Percentiles rank a stretch among this genome's conserved stretches.
phyloP scores from a whole-genome alignment of 2,329 filamentous ascomycete genomes.

The Stagonosporopsis cucurbitacearum region DNA sequence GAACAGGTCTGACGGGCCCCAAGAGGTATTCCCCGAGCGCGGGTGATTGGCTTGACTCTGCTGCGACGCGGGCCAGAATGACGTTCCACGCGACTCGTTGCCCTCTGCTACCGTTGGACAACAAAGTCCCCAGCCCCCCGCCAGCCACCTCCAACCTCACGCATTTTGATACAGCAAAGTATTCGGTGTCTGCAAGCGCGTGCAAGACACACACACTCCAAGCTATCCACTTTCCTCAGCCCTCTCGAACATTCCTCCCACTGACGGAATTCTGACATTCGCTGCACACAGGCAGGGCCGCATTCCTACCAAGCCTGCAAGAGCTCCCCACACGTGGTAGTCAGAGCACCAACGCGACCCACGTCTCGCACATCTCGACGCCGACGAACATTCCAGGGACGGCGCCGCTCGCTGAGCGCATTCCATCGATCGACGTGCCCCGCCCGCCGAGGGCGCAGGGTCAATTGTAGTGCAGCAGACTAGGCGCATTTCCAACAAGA shows the following conservation, averaged over 20 bases:
- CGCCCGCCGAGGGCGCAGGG: conserved; percentile 53
- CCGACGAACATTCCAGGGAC: conserved; percentile 28
- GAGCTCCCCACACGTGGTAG: conserved; percentile 31
- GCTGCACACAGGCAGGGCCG: conserved; percentile 37
- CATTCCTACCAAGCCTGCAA: conserved; percentile 39
- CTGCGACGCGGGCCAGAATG: conserved; percentile 25
- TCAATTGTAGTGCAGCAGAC: conserved; percentile 30
- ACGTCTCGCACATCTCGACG: conserved; percentile 28
- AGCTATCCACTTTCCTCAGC: conserved; percentile 40
- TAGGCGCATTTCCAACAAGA: conserved; percentile 31
- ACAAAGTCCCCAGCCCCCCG: neutral
- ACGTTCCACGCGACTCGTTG: conserved; percentile 28
- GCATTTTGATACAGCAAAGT: conserved; percentile 44
- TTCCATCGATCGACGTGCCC: conserved; percentile 41
- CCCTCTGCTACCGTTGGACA: conserved; percentile 21
- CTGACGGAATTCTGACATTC: conserved; percentile 42
- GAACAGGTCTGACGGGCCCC: conserved; percentile 24
- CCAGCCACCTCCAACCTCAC: conserved; percentile 46
- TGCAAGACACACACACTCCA: conserved; percentile 37
- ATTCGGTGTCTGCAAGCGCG: conserved; percentile 35
- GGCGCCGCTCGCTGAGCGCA: conserved; percentile 41
- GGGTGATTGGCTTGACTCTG: conserved; percentile 27
- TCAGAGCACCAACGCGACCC: conserved; percentile 24
- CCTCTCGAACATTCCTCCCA: conserved; percentile 26
- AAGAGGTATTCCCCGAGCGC: conserved; percentile 15